Percentiles rank a stretch among this genome's conserved stretches.
phyloP scores from a whole-genome alignment of 2,329 filamentous ascomycete genomes.

The Fusarium ambrosium region DNA sequence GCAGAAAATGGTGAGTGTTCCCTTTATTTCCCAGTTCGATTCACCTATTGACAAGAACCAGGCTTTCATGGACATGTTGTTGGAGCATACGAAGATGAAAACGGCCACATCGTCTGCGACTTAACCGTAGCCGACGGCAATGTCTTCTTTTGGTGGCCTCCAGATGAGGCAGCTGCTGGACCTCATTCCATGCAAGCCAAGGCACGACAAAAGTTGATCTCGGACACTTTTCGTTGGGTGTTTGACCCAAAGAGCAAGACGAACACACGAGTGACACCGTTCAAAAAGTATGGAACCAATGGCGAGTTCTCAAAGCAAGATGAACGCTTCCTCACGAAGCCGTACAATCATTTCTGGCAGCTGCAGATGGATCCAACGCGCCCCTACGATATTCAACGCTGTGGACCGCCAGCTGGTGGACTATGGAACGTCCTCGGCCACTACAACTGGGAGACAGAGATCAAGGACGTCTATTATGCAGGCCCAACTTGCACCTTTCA shows the following conservation, averaged over 20 bases:
- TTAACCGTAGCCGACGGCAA: constrained; percentile 25
- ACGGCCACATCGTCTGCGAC: constrained; percentile 23
- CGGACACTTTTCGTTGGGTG: constrained; percentile 14
- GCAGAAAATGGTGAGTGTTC: constrained; percentile 17
- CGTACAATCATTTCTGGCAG: constrained; percentile 26
- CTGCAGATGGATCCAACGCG: constrained; percentile 7
- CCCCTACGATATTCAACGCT: constrained; percentile 5
- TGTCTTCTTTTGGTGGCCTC: constrained; percentile 30
- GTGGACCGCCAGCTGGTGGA: constrained; percentile 14
- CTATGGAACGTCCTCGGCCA: constrained; percentile 22
- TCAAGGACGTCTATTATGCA: constrained; percentile 8
- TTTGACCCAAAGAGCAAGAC: constrained; percentile 10
- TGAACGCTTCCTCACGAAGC: constrained; percentile 15
- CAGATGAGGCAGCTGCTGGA: neutral
- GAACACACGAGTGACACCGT: neutral
- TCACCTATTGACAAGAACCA: neutral
- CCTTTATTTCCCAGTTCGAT: accelerated
- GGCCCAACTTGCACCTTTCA: constrained; percentile 11
- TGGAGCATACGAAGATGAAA: constrained; percentile 22
- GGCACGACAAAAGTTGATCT: constrained; percentile 8
- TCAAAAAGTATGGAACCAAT: constrained; percentile 10
- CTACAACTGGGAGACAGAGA: constrained; percentile 14
- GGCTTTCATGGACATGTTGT: constrained; percentile 31
- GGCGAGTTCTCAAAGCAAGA: constrained; percentile 24
- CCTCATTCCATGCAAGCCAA: constrained; percentile 2